These are phyloP conservation scores for Helotiales sp. DNA, from an alignment of 2,329 filamentous ascomycete genomes.

Conservation along the genomic window DNA sequence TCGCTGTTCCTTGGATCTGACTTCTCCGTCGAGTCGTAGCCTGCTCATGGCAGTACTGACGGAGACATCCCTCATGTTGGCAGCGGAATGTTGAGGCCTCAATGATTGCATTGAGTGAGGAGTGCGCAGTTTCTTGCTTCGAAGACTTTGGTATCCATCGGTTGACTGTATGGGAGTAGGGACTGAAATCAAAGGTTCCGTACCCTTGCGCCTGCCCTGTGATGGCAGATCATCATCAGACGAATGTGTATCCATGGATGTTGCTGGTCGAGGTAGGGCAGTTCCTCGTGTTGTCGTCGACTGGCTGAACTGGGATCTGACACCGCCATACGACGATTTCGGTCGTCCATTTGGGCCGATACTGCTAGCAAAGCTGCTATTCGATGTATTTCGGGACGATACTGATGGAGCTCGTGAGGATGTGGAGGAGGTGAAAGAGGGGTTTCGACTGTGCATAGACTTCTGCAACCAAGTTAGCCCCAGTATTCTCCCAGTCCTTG, in stretches of 20 bases:
- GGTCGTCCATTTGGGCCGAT: constrained; percentile 59
- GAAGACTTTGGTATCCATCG: constrained; percentile 36
- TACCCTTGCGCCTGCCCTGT: constrained; percentile 58
- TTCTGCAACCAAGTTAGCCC: constrained; percentile 19
- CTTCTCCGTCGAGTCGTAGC: constrained; percentile 40
- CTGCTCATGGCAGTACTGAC: constrained; percentile 46
- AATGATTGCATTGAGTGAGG: constrained; percentile 40
- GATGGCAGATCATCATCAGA: constrained; percentile 39
- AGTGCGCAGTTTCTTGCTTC: constrained; percentile 37
- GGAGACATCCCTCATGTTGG: constrained; percentile 44
- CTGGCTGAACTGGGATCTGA: constrained; percentile 55
- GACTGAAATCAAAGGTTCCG: constrained; percentile 45
- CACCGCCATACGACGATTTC: constrained; percentile 45
- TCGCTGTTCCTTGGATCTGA: constrained; percentile 17
- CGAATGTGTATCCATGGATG: constrained; percentile 45
- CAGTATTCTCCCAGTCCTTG: not conserved
- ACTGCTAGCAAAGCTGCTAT: constrained; percentile 60
- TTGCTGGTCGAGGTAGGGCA: constrained; percentile 48
- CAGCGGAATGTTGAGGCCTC: constrained; percentile 29
- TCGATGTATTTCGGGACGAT: constrained; percentile 50
- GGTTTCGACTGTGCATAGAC: constrained; percentile 27
- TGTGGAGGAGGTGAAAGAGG: constrained; percentile 47
- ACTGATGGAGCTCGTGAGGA: constrained; percentile 48
- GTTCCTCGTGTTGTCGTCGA: constrained; percentile 53
- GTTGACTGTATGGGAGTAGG: constrained; percentile 35